Evolutionary conservation across 768 basidiomycete species (phyloP), one percentile per base, ranked within the genome.

Genomic region (Steccherinum ochraceum): DNA sequence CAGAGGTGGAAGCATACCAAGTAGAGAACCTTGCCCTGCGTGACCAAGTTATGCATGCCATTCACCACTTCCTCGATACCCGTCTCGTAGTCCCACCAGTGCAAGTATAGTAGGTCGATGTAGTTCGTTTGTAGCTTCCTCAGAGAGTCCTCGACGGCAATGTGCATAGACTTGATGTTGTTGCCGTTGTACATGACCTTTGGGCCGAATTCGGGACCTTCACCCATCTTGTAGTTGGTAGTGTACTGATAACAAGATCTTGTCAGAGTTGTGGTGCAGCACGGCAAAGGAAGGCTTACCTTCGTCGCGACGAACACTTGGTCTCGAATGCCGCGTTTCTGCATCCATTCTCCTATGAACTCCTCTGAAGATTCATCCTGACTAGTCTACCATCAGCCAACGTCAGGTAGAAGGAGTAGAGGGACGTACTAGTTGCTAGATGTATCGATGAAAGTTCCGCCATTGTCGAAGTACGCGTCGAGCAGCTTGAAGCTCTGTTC

Each of bases 91-190:
- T 71, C 73, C 69, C 67, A 67, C 60, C 62, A 68, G 55, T 74
- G 73, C 1, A 75, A 43, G 58, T 76, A 76, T 19, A 76, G 57
- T 23, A 76, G 58, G 52, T 76, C 75, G 49, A 76, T 67, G 57
- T 74, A 75, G 19, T 55, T 51, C 5, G 73, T 75, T 39, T 66
- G 61, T 16, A 76, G 64, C 52, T 70, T 72, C 57, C 66, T 68
- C 52, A 76, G 60, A 40, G 67, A 69, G 11, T 54, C 61, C 24
- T 61, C 55, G 11, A 61, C 53, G 20, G 64, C 66, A 21, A 69
- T 12, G 21, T 56, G 56, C 56, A 77, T 57, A 2, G 59, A 64
- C 56, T 72, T 69, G 40, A 59, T 46, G 48, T 56, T 52, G 57
- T 73, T 74, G 4, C 72, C 72, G 24, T 47, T 48, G 43, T 66